Conservation (phyloP, 75 land plant species). For the Larix kaempferi region DNA sequence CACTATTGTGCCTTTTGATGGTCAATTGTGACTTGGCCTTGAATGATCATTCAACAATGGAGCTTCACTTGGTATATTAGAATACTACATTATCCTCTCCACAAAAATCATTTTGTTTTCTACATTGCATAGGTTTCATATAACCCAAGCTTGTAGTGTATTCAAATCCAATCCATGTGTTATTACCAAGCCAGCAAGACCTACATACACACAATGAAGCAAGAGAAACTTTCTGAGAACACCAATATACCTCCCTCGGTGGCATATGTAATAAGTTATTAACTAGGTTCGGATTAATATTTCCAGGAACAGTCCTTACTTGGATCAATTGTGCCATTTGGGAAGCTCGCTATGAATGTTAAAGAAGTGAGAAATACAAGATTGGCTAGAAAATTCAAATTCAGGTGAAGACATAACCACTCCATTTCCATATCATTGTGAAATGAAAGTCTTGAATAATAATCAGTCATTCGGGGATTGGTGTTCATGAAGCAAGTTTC, state of each 20-base stretch:
- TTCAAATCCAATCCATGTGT: slow-evolving; percentile 73
- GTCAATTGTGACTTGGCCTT: slow-evolving; percentile 50
- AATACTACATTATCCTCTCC: slow-evolving; percentile 88
- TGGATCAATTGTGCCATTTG: slow-evolving; percentile 49
- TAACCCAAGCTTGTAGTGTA: slow-evolving; percentile 41
- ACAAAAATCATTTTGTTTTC: slow-evolving; percentile 89
- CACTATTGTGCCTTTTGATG: slow-evolving; percentile 46
- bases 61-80: slow-evolving; percentile 68
- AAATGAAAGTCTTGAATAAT: slow-evolving; percentile 51
- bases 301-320: slow-evolving; percentile 41
- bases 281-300: slow-evolving; percentile 2
- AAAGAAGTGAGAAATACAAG: slow-evolving; percentile 47
- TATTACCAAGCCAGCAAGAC: slow-evolving; percentile 72
- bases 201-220: slow-evolving; percentile 23
- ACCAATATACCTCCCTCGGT: neutral
- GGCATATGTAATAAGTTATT: no score
- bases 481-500: slow-evolving; percentile 51
- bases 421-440: slow-evolving; percentile 67
- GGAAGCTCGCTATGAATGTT: slow-evolving; percentile 46
- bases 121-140: slow-evolving; percentile 74
- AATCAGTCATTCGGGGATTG: slow-evolving; percentile 45
- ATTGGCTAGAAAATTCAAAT: slow-evolving; percentile 61
- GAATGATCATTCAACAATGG: slow-evolving; percentile 59
- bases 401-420: slow-evolving; percentile 69
- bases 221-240: neutral